Base-by-base conservation (phyloP, 2,329 filamentous ascomycete genomes). In the Remersonia thermophila region DNA sequence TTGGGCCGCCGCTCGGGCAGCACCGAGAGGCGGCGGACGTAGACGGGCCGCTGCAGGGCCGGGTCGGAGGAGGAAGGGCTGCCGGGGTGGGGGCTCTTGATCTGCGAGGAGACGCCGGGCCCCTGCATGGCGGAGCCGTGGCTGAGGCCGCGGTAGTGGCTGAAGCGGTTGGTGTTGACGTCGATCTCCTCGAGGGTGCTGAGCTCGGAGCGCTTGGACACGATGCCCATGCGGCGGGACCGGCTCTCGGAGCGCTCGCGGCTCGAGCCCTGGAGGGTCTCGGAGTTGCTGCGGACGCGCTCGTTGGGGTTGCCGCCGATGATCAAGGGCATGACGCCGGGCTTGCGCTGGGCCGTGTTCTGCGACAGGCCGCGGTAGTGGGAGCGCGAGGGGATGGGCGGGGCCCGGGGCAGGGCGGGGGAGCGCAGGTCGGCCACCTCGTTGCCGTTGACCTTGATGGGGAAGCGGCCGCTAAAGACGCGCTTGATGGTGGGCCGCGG, bases 341-440 rank as follows among this genome's bases (percentile, higher is more conserved):
- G 83, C 38, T 80, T 69, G 38, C 83, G 74, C 31, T 76, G 63
- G 5, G 71, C 62, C 2, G 69, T 62, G 47, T 69, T 81, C 44
- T 83, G 77, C 3, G 80, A 84, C 3, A 80, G 62, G 1, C 77
- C 77, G 20, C 87, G 77, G 47, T 83, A 84, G 55, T 94, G 86
- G 3, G 85, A 91, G 41, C 81, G 73, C 4, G 73, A 73, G 0
- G 85, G 85, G 41, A 93, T 83, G 1, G 83, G 82, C 3, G 87
- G 84, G 18, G 81, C 69, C 25, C 80, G 73, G 14, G 67, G 63
- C 9, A 73, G 59, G 27, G 69, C 76, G 11, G 82, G 83, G 3
- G 82, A 89, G 44, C 76, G 74, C 30, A 74, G 62, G 46, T 80
- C 76, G 26, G 71, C 61, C 3, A 79, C 62, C 38, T 91, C 84